Evolutionary conservation across 805 yeast genomes (phyloP).

Genomic region (Wickerhamiella sorbophila): DNA sequence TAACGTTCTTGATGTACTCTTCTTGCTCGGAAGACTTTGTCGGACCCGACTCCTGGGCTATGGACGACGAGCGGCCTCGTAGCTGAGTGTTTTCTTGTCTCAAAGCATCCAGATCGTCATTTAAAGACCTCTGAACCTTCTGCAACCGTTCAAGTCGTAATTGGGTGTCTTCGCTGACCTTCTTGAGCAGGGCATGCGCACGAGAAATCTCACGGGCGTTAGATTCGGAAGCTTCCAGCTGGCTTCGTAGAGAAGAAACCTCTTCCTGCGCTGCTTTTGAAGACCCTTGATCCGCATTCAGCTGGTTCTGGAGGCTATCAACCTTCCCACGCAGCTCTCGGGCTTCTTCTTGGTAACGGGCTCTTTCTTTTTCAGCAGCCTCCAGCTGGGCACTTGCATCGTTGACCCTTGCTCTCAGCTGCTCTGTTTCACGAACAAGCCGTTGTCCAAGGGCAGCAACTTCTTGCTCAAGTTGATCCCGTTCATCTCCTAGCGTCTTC

Average conservation of each 20-base stretch:
- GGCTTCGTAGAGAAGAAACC: not conserved
- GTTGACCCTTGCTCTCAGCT: constrained; percentile 31
- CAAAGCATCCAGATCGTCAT: constrained; percentile 23
- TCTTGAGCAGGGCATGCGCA: constrained; percentile 21
- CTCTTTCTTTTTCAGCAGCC: constrained; percentile 1
- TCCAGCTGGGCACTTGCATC: constrained; percentile 14
- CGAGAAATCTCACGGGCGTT: not conserved
- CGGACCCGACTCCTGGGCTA: constrained; percentile 2
- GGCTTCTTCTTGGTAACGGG: not conserved
- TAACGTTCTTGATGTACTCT: constrained; percentile 75
- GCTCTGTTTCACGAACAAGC: constrained; percentile 54
- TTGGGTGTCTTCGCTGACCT: constrained; percentile 25
- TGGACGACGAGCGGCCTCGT: not conserved
- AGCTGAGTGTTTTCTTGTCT: constrained; percentile 16
- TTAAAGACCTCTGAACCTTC: constrained; percentile 22
- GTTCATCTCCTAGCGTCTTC: constrained; percentile 42
- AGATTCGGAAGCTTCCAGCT: not conserved
- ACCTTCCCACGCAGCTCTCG: constrained; percentile 1
- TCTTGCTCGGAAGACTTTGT: constrained; percentile 29
- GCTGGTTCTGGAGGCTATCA: not conserved
- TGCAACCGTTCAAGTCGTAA: constrained; percentile 26
- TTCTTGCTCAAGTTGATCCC: constrained; percentile 43
- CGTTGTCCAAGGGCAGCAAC: constrained; percentile 35
- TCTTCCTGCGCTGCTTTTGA: not conserved
- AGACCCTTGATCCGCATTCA: not conserved